Percentiles rank a stretch among this genome's conserved stretches.
Conservation (phyloP, 192 early-diverging fungal species). For the Backusella westeae region DNA sequence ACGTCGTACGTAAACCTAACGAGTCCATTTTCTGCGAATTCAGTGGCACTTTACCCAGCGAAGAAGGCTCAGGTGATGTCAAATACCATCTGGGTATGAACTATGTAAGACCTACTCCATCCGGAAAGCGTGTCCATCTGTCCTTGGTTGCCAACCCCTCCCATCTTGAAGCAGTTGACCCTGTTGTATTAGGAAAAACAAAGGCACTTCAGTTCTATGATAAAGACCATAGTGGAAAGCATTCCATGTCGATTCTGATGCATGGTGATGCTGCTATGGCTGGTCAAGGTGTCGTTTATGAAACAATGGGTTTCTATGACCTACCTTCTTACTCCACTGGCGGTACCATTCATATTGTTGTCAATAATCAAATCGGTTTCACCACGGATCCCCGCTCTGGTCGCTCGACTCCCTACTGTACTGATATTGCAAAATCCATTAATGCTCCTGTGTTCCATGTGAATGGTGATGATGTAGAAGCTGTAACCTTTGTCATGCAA, state of each 20-base stretch:
- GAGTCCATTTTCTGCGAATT: conserved; percentile 99
- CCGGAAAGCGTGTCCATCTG: conserved; percentile 94
- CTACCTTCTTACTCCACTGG: conserved; percentile 94
- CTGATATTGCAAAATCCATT: conserved; percentile 95
- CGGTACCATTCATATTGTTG: conserved; percentile 93
- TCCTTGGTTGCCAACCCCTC: conserved; percentile 98
- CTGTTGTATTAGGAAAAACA: conserved; percentile 98
- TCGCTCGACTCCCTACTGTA: conserved; percentile 93
- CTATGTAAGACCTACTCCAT: conserved; percentile 93
- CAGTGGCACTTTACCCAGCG: conserved; percentile 79
- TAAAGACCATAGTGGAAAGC: conserved; percentile 76
- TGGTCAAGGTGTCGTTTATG: conserved; percentile 96
- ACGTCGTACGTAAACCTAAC: conserved; percentile 97
- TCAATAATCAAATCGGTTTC: conserved; percentile 99
- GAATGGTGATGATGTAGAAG: conserved; percentile 96
- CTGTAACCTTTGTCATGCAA: conserved; percentile 91
- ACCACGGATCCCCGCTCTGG: conserved; percentile 96
- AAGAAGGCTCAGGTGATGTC: conserved; percentile 96
- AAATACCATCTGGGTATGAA: conserved; percentile 94
- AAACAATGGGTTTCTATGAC: conserved; percentile 93
- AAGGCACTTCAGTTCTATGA: conserved; percentile 93
- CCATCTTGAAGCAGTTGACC: conserved; percentile 96
- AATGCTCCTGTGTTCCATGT: conserved; percentile 96
- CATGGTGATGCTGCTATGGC: conserved; percentile 99
- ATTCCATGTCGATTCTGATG: conserved; percentile 88